Evolutionary conservation across 106 monocot species (phyloP).

Genomic region (Dioscorea dumetorum): DNA sequence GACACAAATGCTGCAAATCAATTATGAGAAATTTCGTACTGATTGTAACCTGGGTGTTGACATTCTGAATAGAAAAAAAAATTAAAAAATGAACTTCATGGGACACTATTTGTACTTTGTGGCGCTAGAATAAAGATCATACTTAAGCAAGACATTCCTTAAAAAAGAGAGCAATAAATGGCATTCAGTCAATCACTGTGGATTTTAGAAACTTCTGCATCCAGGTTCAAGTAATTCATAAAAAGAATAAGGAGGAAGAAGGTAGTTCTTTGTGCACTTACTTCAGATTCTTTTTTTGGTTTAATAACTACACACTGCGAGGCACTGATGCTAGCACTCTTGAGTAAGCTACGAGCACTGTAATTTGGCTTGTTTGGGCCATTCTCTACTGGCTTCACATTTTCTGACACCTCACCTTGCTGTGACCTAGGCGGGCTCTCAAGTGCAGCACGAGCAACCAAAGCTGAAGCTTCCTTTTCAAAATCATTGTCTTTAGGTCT

Average conservation of each 20-base stretch:
- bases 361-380: slow-evolving; percentile 44
- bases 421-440: slow-evolving; percentile 31
- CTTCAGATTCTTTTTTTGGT: slow-evolving; percentile 34
- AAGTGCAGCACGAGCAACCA: slow-evolving; percentile 17
- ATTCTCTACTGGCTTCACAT: slow-evolving; percentile 17
- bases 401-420: slow-evolving; percentile 27
- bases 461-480: slow-evolving; percentile 26
- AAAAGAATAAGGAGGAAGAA: neutral
- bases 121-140: neutral
- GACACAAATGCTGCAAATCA: neutral
- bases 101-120: neutral
- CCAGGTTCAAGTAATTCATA: neutral
- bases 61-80: neutral
- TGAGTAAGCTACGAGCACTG: slow-evolving; percentile 62
- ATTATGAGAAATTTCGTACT: neutral
- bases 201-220: too few species aligned
- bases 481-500: slow-evolving; percentile 20
- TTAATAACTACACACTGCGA: slow-evolving; percentile 67
- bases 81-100: neutral
- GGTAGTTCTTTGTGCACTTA: slow-evolving; percentile 25
- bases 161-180: neutral
- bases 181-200: neutral
- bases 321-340: slow-evolving; percentile 89
- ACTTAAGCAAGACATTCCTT: neutral
- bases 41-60: neutral